A percentile compares a stretch with the other conserved stretches of the same genome.
phyloP scores from a whole-genome alignment of 225 moss, liverwort and hornwort species.

The Bryoerythrophyllum caledonicum region DNA sequence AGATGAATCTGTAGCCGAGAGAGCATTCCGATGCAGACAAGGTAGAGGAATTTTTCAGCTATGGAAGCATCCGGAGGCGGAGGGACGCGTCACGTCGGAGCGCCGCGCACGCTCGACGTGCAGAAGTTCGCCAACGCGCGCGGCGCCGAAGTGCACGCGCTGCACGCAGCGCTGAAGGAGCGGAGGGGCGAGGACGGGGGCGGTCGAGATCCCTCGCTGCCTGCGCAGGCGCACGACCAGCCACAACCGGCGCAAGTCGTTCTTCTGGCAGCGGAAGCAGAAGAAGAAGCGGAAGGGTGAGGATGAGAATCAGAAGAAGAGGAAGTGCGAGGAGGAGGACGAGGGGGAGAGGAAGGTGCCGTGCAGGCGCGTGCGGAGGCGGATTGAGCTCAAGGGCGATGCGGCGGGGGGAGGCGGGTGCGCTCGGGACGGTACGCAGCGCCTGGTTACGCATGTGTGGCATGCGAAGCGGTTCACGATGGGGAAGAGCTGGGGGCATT shows the following conservation, averaged over 20 bases:
- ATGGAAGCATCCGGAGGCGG: slow-evolving; percentile 38
- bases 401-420: slow-evolving; percentile 56
- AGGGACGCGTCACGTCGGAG: slow-evolving; percentile 55
- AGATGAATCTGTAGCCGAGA: too few species aligned
- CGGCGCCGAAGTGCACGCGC: slow-evolving; percentile 59
- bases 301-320: slow-evolving; percentile 48
- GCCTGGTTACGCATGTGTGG: slow-evolving; percentile 94
- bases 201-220: slow-evolving; percentile 56
- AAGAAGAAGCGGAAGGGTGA: slow-evolving; percentile 39
- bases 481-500: slow-evolving; percentile 81
- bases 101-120: slow-evolving; percentile 75
- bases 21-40: too few species aligned
- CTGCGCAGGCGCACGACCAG: slow-evolving; percentile 87
- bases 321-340: slow-evolving; percentile 23
- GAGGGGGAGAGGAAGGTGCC: slow-evolving; percentile 16
- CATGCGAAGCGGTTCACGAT: slow-evolving; percentile 97
- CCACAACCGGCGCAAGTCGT: slow-evolving; percentile 77
- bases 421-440: slow-evolving; percentile 74
- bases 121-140: slow-evolving; percentile 82
- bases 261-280: slow-evolving; percentile 53
- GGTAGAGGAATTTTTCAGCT: not conserved
- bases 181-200: slow-evolving; percentile 9
- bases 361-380: slow-evolving; percentile 83
- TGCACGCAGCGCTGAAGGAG: slow-evolving; percentile 53
- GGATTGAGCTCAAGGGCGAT: slow-evolving; percentile 74